Evolutionary conservation across 2,329 filamentous ascomycete genomes (phyloP), one percentile per base, ranked within the genome.

Genomic region (Claviceps sp.): DNA sequence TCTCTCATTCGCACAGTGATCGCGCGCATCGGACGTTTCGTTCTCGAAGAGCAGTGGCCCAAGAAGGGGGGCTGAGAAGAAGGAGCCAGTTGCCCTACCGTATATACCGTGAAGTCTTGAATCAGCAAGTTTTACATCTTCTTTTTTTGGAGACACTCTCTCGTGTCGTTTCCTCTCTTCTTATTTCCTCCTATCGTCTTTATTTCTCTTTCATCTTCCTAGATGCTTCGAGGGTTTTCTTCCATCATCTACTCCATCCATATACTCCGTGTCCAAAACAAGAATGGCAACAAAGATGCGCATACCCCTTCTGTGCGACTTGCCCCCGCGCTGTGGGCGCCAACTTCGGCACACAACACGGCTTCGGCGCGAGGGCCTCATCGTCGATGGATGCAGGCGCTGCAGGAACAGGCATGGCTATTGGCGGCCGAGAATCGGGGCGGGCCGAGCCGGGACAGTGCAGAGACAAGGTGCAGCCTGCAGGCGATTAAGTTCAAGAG

Each of bases 1-100:
- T 65, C 86, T 72, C 67, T 90, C 86, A 56, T 89, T 89, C 47
- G 86, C 86, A 62, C 85, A 87, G 66, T 89, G 85, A 58, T 90
- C 86, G 49, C 86, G 73, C 51, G 85, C 85, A 63, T 89, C 86
- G 51, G 82, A 87, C 55, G 77, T 77, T 56, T 82, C 78, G 58
- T 90, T 90, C 57, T 85, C 79, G 65, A 90, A 87, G 11, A 90
- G 70, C 42, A 90, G 66, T 0, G 84, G 77, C 0, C 82, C 84
- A 41, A 86, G 68, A 42, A 83, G 66, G 0, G 86, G 86, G 62
- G 77, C 76, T 13, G 78, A 68, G 61, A 70, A 74, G 62, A 88
- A 87, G 2, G 75, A 63, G 24, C 22, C 24, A 11, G 26, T 30
- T 30, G 26, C 8, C 26, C 26, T 30, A 30, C 8, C 26, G 8